Evolutionary conservation across 2,329 filamentous ascomycete species (phyloP), one percentile per base, ranked within the genome.

Genomic region (Penicillium hesseltinei): DNA sequence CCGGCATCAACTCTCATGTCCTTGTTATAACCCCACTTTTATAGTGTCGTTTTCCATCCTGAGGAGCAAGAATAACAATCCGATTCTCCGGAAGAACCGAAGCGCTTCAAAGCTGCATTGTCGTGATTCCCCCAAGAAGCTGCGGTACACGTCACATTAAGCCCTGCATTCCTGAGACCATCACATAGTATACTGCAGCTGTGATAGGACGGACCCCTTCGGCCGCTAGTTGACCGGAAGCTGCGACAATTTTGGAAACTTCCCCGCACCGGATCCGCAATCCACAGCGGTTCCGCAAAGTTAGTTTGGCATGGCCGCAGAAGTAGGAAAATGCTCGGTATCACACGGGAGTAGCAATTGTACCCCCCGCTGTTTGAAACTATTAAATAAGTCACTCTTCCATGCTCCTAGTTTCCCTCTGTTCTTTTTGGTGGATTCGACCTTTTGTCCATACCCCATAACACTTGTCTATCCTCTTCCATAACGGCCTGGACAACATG

Each of bases 261-360:
- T 31, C 27, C 48, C 48, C 48, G 27, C 48, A 45, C 13, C 15
- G 27, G 29, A 13, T 49, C 36, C 23, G 35, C 35, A 47, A 31
- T 38, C 51, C 19, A 23, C 25, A 27, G 52, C 27, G 27, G 45
- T 39, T 43, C 52, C 45, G 52, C 52, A 54, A 48, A 35, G 43
- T 38, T 17, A 35, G 33, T 35, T 33, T 11, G 31, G 11, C 31
- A 33, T 33, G 11, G 11, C 31, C 31, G 31, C 5, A 21, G 17
- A 39, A 29, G 5, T 1, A 3, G 15, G 10, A 2, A 39, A 39
- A 9, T 13, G 5, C 47, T 27, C 31, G 31, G 21, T 35, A 10
- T 23, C 27, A n/a, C 9, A 7, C 4, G 17, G 5, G 21, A 15
- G 9, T 25, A 1, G 21, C 13, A 15, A 46, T 6, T 19, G 2